Conservation (phyloP, 1,139 yeast genomes). For the Diutina ranongensis region DNA sequence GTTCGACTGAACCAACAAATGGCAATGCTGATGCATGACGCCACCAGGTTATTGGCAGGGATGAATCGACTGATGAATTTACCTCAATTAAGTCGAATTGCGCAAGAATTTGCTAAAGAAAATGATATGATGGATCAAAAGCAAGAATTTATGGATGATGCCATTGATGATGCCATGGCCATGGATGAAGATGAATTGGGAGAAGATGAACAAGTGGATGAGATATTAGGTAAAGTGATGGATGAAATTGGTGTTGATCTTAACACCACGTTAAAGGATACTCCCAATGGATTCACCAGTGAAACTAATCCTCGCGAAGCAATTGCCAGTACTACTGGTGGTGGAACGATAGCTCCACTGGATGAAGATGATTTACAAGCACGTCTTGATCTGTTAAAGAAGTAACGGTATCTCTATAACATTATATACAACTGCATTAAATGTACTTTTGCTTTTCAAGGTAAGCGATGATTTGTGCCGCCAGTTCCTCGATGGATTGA, state of each 20-base stretch:
- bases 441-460: slow-evolving; percentile 45
- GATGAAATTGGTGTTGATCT: slow-evolving; percentile 94
- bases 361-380: slow-evolving; percentile 87
- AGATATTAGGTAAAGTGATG: slow-evolving; percentile 78
- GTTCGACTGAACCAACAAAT: slow-evolving; percentile 91
- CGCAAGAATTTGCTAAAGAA: slow-evolving; percentile 91
- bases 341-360: slow-evolving; percentile 19
- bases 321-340: slow-evolving; percentile 7
- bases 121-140: slow-evolving; percentile 97
- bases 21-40: slow-evolving; percentile 92
- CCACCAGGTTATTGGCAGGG: slow-evolving; percentile 74
- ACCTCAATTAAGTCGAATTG: slow-evolving; percentile 79
- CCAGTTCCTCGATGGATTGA: slow-evolving; percentile 68
- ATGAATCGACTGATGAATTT: slow-evolving; percentile 87
- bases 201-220: slow-evolving; percentile 85
- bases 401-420: too few relatives aligned
- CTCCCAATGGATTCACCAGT: slow-evolving; percentile 44
- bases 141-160: slow-evolving; percentile 98
- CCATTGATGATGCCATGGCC: slow-evolving; percentile 91
- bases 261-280: slow-evolving; percentile 52
- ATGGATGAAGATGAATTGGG: slow-evolving; percentile 57
- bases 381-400: slow-evolving; percentile 70
- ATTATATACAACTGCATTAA: slow-evolving; percentile 9
- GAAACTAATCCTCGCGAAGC: slow-evolving; percentile 11
- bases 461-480: slow-evolving; percentile 59